Evolutionary conservation across 164 flowering plant genomes (phyloP).

Genomic region (Vitis rupestris): DNA sequence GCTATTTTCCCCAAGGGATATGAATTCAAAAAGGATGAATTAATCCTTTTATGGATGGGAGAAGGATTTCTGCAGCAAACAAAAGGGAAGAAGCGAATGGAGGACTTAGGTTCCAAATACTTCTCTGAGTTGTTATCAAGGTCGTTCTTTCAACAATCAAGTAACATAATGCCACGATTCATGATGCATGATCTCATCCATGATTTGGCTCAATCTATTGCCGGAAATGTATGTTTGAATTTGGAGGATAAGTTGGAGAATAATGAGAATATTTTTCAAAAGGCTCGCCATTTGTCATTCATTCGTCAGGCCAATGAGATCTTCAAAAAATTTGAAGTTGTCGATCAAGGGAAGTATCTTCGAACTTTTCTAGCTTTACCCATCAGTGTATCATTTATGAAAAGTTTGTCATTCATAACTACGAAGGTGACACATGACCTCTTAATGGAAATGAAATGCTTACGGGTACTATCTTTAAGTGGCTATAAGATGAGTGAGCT

Average conservation of each 20-base stretch:
- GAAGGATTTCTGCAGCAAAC: background rate
- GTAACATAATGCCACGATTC: too few species aligned
- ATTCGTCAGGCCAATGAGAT: background rate
- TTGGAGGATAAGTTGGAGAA: constrained; percentile 7
- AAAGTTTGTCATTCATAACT: constrained; percentile 1
- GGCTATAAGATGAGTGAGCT: background rate
- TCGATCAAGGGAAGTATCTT: background rate
- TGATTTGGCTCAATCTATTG: constrained; percentile 16
- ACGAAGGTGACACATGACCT: too few species aligned
- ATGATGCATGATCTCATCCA: too few species aligned
- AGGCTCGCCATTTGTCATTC: constrained; percentile 16
- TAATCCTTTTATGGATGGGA: background rate
- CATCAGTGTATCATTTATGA: background rate
- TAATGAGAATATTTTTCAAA: background rate
- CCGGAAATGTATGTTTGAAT: background rate
- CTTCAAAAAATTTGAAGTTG: too few species aligned
- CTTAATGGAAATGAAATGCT: background rate
- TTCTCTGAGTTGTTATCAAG: too few species aligned
- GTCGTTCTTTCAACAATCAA: too few species aligned
- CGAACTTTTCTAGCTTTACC: constrained; percentile 8
- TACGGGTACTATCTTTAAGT: constrained; percentile 19
- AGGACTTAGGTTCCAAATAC: background rate
- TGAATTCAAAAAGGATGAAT: too few species aligned
- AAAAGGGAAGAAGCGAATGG: background rate
- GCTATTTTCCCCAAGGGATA: too few species aligned